Base-by-base conservation (phyloP, 495 filamentous ascomycete genomes). In the Hypoxylon perforatum region DNA sequence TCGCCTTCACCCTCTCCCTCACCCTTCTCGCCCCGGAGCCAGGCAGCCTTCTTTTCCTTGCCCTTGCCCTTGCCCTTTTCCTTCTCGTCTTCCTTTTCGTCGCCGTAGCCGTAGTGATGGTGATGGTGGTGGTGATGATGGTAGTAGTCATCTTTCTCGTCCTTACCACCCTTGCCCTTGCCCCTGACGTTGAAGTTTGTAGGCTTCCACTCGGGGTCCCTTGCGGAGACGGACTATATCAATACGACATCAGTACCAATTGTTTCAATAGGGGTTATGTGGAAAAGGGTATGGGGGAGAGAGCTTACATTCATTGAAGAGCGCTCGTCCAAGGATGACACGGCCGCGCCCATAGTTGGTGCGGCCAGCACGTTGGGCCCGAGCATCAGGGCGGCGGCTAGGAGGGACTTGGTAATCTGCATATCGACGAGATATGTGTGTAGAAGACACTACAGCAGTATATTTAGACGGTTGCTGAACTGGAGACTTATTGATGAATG, bases 321-420 rank as follows among this genome's bases (percentile, higher is more conserved):
- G n/a, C 52, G 52, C 41, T 57, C 53, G 5, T 33, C 21, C 0
- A 57, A 19, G 6, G 65, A 23, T 3, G 23, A 38, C 2, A 58
- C 53, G 18, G 47, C 48, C 10, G 55, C 55, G 1, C 7, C 18
- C 4, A 59, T 18, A 10, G 69, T 7, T 1, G 72, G 72, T 0
- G 66, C 64, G 2, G 72, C 69, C 17, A 74, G 44, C 35, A 63
- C 63, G 25, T 50, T 45, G 12, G 72, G 45, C 17, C 60, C 60
- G 50, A 68, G 38, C 57, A 72, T 50, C 52, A 74, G 66, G 38
- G 59, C 58, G 14, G 55, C 69, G 30, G 72, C 72, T 21, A 74
- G 45, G 19, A 74, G 52, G 12, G 72, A 65, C 14, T 72, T 70
- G 19, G 57, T 49, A 22, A 72, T 23, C 45, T 70, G 69, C 72